Evolutionary conservation across 2,329 filamentous ascomycete species (phyloP).

Genomic region (Fusarium avenaceum): DNA sequence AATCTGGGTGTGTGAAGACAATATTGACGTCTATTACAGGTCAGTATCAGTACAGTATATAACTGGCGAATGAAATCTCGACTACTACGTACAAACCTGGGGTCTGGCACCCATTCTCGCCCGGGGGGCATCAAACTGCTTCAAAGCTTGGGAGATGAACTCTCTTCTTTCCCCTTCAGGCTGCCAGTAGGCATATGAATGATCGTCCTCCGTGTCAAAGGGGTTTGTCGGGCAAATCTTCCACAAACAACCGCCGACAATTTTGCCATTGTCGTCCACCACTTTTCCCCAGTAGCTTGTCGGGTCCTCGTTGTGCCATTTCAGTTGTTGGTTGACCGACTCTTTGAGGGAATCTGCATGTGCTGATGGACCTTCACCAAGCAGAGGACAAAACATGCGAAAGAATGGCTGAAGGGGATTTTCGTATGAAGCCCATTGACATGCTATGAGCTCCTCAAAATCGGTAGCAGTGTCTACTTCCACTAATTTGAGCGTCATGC

Average conservation of each 20-base stretch:
- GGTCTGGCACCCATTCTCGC: slow-evolving; percentile 37
- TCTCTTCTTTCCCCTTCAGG: slow-evolving; percentile 39
- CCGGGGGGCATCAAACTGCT: slow-evolving; percentile 39
- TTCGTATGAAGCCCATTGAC: slow-evolving; percentile 38
- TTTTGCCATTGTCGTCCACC: slow-evolving; percentile 31
- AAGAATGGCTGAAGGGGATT: slow-evolving; percentile 36
- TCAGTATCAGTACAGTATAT: not conserved
- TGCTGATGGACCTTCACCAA: slow-evolving; percentile 18
- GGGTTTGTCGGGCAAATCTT: slow-evolving; percentile 34
- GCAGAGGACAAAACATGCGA: slow-evolving; percentile 42
- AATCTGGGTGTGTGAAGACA: slow-evolving; percentile 42
- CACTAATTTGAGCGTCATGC: slow-evolving; percentile 32
- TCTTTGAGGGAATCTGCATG: slow-evolving; percentile 32
- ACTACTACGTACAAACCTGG: slow-evolving; percentile 39
- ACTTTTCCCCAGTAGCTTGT: slow-evolving; percentile 40
- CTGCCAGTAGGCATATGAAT: slow-evolving; percentile 36
- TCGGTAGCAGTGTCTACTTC: slow-evolving; percentile 33
- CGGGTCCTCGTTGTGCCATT: slow-evolving; percentile 34
- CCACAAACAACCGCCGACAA: slow-evolving; percentile 43
- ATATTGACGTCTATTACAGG: slow-evolving; percentile 36
- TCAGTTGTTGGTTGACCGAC: slow-evolving; percentile 7
- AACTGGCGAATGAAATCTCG: not conserved
- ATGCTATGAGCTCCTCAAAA: slow-evolving; percentile 41
- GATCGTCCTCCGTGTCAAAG: slow-evolving; percentile 24
- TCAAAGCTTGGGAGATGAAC: slow-evolving; percentile 34